Evolutionary conservation across 2,329 filamentous ascomycete genomes (phyloP), one percentile per base, ranked within the genome.

Genomic region (Madurella fahalii): DNA sequence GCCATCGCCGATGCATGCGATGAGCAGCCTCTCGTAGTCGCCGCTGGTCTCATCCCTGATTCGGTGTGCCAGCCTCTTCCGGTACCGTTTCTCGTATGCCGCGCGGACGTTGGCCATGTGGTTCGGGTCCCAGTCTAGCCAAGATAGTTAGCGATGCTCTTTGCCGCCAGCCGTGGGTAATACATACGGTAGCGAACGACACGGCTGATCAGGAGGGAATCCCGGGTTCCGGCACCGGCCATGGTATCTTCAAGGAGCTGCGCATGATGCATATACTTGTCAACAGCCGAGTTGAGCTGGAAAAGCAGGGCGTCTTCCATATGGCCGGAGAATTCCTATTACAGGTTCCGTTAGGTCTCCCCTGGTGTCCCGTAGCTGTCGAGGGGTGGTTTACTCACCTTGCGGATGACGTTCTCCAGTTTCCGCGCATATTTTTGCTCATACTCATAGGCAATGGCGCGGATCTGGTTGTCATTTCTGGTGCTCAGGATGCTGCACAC

Each of bases 191-290:
- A 78, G 18, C 89, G 80, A 1, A 96, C 82, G 4, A 94, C 79
- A n/a, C 91, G 80, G 30, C 85, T 80, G 15, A 95, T 81, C 2
- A 97, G 79, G 9, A 92, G 77, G 32, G 84, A 75, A 59, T 99
- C 92, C 70, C 94, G 93, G 11, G 94, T 97, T 2, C 93, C 93
- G 60, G 87, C 64, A 0, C 93, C 94, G 1, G 83, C 80, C 93
- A 97, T 97, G 15, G 87, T 79, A 13, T 89, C 87, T 68, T 96
- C 91, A n/a, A 97, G 78, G 4, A 90, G 76, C 18, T 80, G 74
- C 0, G 92, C 94, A 64, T 95, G 92, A 61, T 90, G 86, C 78
- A 89, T 87, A 55, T 89, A 90, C 61, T 87, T 89, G 71, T 96
- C 90, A 5, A 82, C 75, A 2, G 89, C 93, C 12, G 86, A 78